Percentiles rank a stretch among this genome's conserved stretches.
These are phyloP conservation scores for Hirschfeldia incana DNA, from an alignment of 345 rosid genomes.

Conservation along the genomic window DNA sequence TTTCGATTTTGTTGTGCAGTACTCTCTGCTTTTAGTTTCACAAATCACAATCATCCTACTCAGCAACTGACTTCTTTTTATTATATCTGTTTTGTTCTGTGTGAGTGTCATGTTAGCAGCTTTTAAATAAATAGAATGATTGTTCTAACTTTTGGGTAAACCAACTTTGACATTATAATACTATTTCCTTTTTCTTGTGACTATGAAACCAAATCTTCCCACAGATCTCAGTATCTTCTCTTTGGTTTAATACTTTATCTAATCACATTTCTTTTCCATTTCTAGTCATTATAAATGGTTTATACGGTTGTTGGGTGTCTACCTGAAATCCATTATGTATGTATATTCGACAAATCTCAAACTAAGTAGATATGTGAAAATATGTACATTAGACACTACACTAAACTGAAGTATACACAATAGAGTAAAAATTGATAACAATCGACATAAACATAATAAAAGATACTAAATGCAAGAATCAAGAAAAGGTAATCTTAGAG, in stretches of 20 bases:
- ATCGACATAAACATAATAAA: neutral
- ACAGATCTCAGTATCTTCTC: conserved; percentile 22
- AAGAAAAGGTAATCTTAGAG: conserved; percentile 42
- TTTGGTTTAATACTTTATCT: neutral
- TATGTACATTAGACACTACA: conserved; percentile 2
- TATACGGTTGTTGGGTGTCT: conserved; percentile 27
- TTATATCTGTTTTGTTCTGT: conserved; percentile 20
- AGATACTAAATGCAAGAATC: conserved; percentile 14
- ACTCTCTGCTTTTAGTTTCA: conserved; percentile 33
- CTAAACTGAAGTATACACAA: conserved; percentile 31
- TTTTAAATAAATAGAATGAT: conserved; percentile 30
- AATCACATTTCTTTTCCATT: neutral
- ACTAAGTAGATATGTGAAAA: conserved; percentile 7
- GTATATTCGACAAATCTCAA: neutral
- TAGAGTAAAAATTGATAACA: conserved; percentile 24
- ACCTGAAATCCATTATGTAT: conserved; percentile 20
- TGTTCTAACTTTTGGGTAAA: conserved; percentile 39
- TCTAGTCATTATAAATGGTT: neutral
- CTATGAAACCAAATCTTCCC: conserved; percentile 35
- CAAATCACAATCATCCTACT: conserved; percentile 37
- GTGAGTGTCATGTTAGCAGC: conserved; percentile 35
- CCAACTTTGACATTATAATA: conserved; percentile 41
- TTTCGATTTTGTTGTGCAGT: conserved; percentile 8
- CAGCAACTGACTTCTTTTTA: conserved; percentile 6
- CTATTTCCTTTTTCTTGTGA: conserved; percentile 27